Base-by-base conservation (phyloP, 176 grass and related monocot genomes). In the Cenchrus fungigraminus region DNA sequence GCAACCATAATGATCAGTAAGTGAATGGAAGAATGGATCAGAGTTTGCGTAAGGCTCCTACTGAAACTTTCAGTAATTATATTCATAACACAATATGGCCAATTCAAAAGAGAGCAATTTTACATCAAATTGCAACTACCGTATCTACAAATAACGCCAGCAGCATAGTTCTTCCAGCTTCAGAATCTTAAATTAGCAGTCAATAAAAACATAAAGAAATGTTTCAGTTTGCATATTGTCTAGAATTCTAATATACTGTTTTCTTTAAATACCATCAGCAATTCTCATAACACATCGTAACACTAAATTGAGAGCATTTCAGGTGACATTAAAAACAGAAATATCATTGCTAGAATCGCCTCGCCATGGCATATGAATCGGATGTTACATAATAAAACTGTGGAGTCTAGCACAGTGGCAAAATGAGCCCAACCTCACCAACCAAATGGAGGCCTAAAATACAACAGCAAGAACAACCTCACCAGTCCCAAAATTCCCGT, bases 391-490 rank as follows among this genome's bases (percentile, higher is more conserved):
- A 68, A 88, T 28, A 77, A 31, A 82, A 60, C 3, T 28, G 60
- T n/a, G 0, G 19, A 82, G 12, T 77, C 77, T 34, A 49, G 44
- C 54, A 71, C 12, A 68, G 31, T 85, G 32, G 15, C 46, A 44
- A 71, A 68, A 83, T 79, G 37, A 47, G 17, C 46, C 10, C 22
- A 77, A 42, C 40, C 56, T 64, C 34, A 1, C 32, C 32, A 8
- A 50, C 17, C 53, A 69, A 70, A 82, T 64, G 68, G 74, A 64
- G 77, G 65, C 19, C 72, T 74, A 90, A 54, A 78, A 77, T 86
- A 65, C 72, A 86, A 77, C 47, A 78, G 56, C 17, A 49, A 15
- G 47, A 90, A 73, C 81, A 65, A 72, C 56, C 72, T 82, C 88
- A 86, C 72, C 55, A 8, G 58, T 6, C 55, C 77, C 20, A 25